Evolutionary conservation across 768 basidiomycete species (phyloP).

Genomic region (Hericium coralloides): DNA sequence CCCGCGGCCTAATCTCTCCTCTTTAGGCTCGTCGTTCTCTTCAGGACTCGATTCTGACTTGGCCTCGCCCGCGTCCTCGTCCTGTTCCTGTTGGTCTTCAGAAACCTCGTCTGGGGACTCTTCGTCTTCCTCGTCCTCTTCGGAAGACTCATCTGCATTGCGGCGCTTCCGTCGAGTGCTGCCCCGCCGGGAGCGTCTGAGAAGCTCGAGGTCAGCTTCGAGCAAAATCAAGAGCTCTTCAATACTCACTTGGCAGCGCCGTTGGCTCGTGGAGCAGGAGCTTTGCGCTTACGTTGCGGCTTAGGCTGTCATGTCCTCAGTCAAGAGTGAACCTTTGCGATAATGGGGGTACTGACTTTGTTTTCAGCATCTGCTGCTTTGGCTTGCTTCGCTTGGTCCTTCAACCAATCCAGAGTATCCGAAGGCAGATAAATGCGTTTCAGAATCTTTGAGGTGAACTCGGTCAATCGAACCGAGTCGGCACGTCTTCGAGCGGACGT

Average conservation of each 20-base stretch:
- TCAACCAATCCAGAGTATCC: constrained; percentile 48
- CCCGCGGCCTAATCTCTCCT: constrained; percentile 20
- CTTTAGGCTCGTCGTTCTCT: constrained; percentile 14
- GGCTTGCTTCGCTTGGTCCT: constrained; percentile 34
- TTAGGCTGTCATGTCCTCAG: constrained; percentile 34
- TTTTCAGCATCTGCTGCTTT: constrained; percentile 20
- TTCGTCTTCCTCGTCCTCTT: constrained; percentile 20
- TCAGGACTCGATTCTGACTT: constrained; percentile 8
- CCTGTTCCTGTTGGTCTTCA: constrained; percentile 11
- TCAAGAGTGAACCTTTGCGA: constrained; percentile 24
- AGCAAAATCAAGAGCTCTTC: constrained; percentile 5
- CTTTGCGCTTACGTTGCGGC: constrained; percentile 49
- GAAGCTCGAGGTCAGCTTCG: neutral
- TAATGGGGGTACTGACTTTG: constrained; percentile 5
- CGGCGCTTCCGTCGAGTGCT: constrained; percentile 18
- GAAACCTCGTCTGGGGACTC: constrained; percentile 10
- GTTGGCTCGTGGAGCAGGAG: constrained; percentile 34
- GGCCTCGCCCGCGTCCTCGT: neutral
- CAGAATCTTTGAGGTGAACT: constrained; percentile 37
- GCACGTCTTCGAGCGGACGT: constrained; percentile 1
- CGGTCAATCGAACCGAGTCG: neutral
- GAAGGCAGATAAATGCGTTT: constrained; percentile 63
- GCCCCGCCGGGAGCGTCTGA: constrained; percentile 19
- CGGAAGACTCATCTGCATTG: constrained; percentile 15
- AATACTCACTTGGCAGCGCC: constrained; percentile 38